Conservation (phyloP, 768 basidiomycete genomes). For the Pisolithus microcarpus region DNA sequence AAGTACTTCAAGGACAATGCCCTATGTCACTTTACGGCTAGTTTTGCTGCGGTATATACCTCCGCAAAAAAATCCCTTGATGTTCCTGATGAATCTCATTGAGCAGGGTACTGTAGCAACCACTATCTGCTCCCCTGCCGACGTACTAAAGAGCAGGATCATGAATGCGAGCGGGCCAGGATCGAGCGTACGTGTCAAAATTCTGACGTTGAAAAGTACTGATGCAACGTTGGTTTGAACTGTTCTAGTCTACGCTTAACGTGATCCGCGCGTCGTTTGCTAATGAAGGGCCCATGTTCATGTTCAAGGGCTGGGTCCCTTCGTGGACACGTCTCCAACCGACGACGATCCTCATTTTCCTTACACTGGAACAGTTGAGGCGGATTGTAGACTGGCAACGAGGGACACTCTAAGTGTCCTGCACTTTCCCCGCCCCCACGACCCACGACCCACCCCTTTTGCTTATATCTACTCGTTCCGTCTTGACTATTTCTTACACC, state of each 20-base stretch:
- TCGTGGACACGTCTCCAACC: slow-evolving; percentile 83
- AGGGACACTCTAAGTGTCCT: slow-evolving; percentile 11
- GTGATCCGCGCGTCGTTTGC: slow-evolving; percentile 64
- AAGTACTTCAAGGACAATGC: slow-evolving; percentile 77
- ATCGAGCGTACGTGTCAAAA: slow-evolving; percentile 46
- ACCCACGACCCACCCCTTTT: not conserved
- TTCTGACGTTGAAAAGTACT: not conserved
- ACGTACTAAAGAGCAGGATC: slow-evolving; percentile 83
- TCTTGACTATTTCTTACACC: not conserved
- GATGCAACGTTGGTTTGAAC: not conserved
- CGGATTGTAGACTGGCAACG: slow-evolving; percentile 59
- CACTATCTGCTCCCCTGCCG: slow-evolving; percentile 83
- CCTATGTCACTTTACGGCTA: slow-evolving; percentile 74
- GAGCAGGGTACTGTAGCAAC: slow-evolving; percentile 78
- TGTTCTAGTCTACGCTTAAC: slow-evolving; percentile 53
- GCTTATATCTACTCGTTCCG: not conserved
- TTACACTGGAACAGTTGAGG: slow-evolving; percentile 78
- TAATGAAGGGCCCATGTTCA: slow-evolving; percentile 78
- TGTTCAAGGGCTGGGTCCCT: slow-evolving; percentile 90
- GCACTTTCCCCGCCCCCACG: not conserved
- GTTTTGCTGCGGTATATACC: slow-evolving; percentile 68
- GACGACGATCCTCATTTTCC: slow-evolving; percentile 82
- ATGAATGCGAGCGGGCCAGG: slow-evolving; percentile 87
- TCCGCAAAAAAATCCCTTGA: not conserved
- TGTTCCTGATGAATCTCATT: not conserved